Conservation (phyloP, 2,329 filamentous ascomycete genomes). For the Ophiosphaerella korrae region DNA sequence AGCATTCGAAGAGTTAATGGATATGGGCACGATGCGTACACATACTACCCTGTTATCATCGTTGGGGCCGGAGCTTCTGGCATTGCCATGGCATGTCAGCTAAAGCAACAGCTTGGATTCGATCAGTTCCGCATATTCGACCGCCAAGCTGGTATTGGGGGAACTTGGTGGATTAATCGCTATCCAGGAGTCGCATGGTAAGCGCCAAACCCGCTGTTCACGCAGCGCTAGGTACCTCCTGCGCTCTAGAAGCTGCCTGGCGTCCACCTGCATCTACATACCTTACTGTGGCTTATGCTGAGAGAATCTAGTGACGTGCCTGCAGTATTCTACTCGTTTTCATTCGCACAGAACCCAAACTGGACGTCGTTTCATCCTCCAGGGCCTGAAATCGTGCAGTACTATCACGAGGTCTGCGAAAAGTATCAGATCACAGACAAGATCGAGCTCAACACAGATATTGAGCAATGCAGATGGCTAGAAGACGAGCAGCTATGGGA, state of each 20-base stretch:
- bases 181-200: constrained; percentile 56
- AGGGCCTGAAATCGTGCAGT: constrained; percentile 57
- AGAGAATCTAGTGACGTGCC: constrained; percentile 50
- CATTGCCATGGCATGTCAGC: constrained; percentile 64
- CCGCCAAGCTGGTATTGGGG: constrained; percentile 61
- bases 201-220: constrained; percentile 5
- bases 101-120: constrained; percentile 63
- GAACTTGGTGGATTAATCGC: constrained; percentile 68
- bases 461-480: constrained; percentile 59
- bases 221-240: neutral
- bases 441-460: constrained; percentile 63
- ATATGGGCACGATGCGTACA: constrained; percentile 47
- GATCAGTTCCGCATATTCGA: constrained; percentile 67
- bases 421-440: constrained; percentile 61
- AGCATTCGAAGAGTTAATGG: constrained; percentile 46
- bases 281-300: constrained; percentile 5
- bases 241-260: neutral
- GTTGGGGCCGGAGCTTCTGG: constrained; percentile 68
- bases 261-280: neutral
- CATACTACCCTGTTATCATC: constrained; percentile 57
- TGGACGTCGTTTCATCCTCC: constrained; percentile 58
- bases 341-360: constrained; percentile 58
- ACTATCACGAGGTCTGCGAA: constrained; percentile 60
- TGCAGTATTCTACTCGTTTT: constrained; percentile 62
- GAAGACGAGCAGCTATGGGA: constrained; percentile 62